Evolutionary conservation across 805 yeast species (phyloP).

Genomic region (Wickerhamiella alocasiicola): DNA sequence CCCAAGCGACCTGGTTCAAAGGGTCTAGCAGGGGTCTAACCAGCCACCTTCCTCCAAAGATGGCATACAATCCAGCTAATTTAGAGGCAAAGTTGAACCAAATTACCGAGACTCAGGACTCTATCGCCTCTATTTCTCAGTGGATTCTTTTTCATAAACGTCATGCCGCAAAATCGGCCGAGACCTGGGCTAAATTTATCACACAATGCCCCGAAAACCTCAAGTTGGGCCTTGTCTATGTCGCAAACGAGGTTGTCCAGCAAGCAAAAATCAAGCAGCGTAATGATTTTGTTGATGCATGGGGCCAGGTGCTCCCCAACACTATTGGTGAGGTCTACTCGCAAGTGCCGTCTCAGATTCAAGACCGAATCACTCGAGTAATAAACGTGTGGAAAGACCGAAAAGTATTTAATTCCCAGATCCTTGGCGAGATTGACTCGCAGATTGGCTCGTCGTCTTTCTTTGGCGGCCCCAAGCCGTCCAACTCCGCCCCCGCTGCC

Average conservation of each 20-base stretch:
- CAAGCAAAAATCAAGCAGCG: slow-evolving; percentile 54
- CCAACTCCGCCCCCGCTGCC: background rate
- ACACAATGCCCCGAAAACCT: slow-evolving; percentile 29
- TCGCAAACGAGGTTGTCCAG: slow-evolving; percentile 74
- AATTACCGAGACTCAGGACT: slow-evolving; percentile 51
- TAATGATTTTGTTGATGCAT: slow-evolving; percentile 45
- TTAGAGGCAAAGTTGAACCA: slow-evolving; percentile 22
- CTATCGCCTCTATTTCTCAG: slow-evolving; percentile 62
- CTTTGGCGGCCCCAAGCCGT: background rate
- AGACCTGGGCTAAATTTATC: slow-evolving; percentile 36
- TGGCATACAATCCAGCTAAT: slow-evolving; percentile 21
- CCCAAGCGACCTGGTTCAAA: too few species aligned
- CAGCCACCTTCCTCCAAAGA: slow-evolving; percentile 5
- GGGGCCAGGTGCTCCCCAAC: slow-evolving; percentile 34
- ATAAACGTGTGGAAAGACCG: slow-evolving; percentile 57
- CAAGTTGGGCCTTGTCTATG: slow-evolving; percentile 48
- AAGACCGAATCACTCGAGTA: slow-evolving; percentile 44
- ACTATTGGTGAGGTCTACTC: slow-evolving; percentile 30
- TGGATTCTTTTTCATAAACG: slow-evolving; percentile 60
- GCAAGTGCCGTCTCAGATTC: slow-evolving; percentile 32
- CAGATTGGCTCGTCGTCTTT: slow-evolving; percentile 14
- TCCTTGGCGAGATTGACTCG: slow-evolving; percentile 25
- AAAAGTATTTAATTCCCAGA: slow-evolving; percentile 34
- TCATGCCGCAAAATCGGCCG: slow-evolving; percentile 40
- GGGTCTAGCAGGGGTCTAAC: too few species aligned